Conservation (phyloP, 768 basidiomycete species). For the Crucibulum laeve region DNA sequence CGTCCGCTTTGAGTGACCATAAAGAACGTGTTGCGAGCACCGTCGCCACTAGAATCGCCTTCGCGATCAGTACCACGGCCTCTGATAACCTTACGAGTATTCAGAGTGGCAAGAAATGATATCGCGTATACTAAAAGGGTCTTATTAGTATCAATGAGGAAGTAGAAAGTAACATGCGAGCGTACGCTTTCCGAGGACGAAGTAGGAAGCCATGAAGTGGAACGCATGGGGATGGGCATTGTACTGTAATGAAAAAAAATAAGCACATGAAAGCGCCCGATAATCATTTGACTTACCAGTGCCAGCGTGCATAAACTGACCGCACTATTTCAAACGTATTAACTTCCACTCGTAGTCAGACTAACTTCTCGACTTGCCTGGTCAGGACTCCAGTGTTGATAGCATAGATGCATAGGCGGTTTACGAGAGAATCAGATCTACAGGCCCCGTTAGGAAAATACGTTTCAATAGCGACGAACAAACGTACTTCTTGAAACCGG, state of each 20-base stretch:
- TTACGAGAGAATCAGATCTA: constrained; percentile 57
- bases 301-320: constrained; percentile 36
- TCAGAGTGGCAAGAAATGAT: constrained; percentile 41
- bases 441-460: too few species aligned
- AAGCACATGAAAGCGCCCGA: constrained; percentile 1
- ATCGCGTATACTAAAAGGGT: constrained; percentile 32
- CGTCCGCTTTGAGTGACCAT: constrained; percentile 17
- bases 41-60: constrained; percentile 15
- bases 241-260: constrained; percentile 40
- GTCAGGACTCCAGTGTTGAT: constrained; percentile 59
- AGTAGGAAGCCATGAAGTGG: constrained; percentile 54
- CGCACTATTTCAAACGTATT: constrained; percentile 22
- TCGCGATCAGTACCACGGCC: constrained; percentile 47
- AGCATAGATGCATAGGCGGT: constrained; percentile 52
- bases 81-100: constrained; percentile 47
- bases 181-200: constrained; percentile 56
- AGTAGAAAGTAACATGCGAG: constrained; percentile 3
- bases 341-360: not conserved
- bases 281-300: constrained; percentile 19
- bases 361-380: constrained; percentile 30
- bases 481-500: constrained; percentile 38
- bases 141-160: not conserved
- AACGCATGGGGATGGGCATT: constrained; percentile 46
- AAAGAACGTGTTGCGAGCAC: constrained; percentile 13
- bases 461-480: too few species aligned